These are phyloP conservation scores for Patellaria atrata DNA, from an alignment of 495 filamentous ascomycete species.

Conservation along the genomic window DNA sequence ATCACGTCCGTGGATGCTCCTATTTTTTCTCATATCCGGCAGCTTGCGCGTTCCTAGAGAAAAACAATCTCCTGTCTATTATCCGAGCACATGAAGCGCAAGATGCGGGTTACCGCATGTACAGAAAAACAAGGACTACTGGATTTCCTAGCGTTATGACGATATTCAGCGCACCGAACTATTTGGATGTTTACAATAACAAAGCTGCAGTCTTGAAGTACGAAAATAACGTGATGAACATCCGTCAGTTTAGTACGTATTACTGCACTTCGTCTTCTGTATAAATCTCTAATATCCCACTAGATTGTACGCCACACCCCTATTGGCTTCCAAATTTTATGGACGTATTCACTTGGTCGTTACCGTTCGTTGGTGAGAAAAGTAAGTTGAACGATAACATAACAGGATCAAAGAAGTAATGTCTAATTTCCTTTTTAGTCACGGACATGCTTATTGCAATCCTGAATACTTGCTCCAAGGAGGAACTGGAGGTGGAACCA, in stretches of 20 bases:
- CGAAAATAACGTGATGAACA: constrained; percentile 99
- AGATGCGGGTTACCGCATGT: constrained; percentile 98
- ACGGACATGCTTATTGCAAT: constrained; percentile 99
- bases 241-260: constrained; percentile 71
- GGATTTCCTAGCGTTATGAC: constrained; percentile 99
- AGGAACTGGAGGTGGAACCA: constrained; percentile 77
- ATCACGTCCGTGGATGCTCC: constrained; percentile 94
- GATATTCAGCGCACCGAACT: constrained; percentile 97
- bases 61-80: constrained; percentile 94
- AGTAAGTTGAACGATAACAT: constrained; percentile 24
- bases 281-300: neutral
- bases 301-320: constrained; percentile 88
- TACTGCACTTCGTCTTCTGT: neutral
- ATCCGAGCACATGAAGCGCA: constrained; percentile 99
- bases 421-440: constrained; percentile 28
- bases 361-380: constrained; percentile 98
- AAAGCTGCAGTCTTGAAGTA: constrained; percentile 98
- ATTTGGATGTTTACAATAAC: constrained; percentile 99
- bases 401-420: neutral
- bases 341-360: constrained; percentile 98
- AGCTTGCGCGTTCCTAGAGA: constrained; percentile 95
- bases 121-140: constrained; percentile 92
- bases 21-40: constrained; percentile 99
- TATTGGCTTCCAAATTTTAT: constrained; percentile 99
- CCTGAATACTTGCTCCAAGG: constrained; percentile 92